A percentile compares a stretch with the other conserved stretches of the same genome.
phyloP scores from a whole-genome alignment of 768 basidiomycete genomes.

The Hydnum rufescens region DNA sequence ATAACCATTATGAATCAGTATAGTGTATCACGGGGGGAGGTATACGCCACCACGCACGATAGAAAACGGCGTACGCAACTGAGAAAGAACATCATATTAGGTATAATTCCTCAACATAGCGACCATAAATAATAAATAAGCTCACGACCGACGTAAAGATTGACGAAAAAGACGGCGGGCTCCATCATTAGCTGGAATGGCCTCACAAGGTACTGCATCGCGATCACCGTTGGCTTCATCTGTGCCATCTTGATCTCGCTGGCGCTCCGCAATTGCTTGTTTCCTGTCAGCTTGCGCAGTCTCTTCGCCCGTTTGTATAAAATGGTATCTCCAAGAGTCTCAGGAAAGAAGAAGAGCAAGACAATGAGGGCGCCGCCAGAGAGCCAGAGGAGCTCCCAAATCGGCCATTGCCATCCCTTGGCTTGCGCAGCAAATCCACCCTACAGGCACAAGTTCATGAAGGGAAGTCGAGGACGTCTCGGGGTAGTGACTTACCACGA shows the following conservation, averaged over 20 bases:
- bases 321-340: conserved; percentile 19
- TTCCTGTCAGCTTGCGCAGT: conserved; percentile 20
- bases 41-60: conserved; percentile 7
- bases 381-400: conserved; percentile 20
- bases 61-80: conserved; percentile 13
- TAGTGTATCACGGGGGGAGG: neutral
- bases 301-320: conserved; percentile 19
- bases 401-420: conserved; percentile 20
- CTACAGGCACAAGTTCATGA: no score
- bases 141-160: conserved; percentile 15
- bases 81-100: no score
- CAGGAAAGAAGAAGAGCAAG: conserved; percentile 18
- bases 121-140: neutral
- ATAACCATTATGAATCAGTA: neutral
- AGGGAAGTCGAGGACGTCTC: no score
- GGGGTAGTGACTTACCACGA: no score
- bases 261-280: conserved; percentile 15
- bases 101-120: neutral
- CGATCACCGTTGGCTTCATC: conserved; percentile 11
- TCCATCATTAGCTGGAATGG: conserved; percentile 17
- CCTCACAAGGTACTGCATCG: conserved; percentile 13
- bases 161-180: conserved; percentile 16
- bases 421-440: conserved; percentile 18
- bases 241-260: conserved; percentile 15
- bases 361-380: conserved; percentile 14